Base-by-base conservation (phyloP, 2,329 filamentous ascomycete genomes). In the Colletotrichum australisinense region DNA sequence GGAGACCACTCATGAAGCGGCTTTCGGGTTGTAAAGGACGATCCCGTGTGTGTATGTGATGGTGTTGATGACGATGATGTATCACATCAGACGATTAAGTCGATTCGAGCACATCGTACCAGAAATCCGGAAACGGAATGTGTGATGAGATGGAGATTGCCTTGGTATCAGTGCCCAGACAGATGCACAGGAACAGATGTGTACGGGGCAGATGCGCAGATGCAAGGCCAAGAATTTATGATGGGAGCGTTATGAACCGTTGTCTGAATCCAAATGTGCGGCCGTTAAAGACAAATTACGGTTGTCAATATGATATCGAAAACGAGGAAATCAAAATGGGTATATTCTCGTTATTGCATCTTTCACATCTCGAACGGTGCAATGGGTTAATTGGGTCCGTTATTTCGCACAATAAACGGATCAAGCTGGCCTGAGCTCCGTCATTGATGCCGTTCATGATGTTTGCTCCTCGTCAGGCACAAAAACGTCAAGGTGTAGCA, bases 331-430 rank as follows among this genome's bases (percentile, higher is more conserved):
- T 22, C 14, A 28, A 28, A 49, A 22, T 11, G n/a, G 9, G 5
- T 32, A 19, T 52, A 35, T 58, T 52, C 69, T 71, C 56, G 35
- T 67, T 67, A 62, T 71, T 71, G 69, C 69, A 68, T 72, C 58
- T 62, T 16, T 6, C 26, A 6, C 26, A 46, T 28, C 52, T 49
- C 16, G 42, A 9, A 49, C 42, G 42, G 42, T 49, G 42, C 7
- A 49, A n/a, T n/a, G 42, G 42, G 42, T 4, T 2, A 11, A 49
- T 49, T 49, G 30, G 14, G 28, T 46, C 57, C 28, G 28, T 68
- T 11, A 26, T 56, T 24, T 14, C 46, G 66, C 38, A 49, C 3
- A n/a, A n/a, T n/a, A n/a, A 67, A 35, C 26, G 35, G 24, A 30
- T 14, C 9, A 8, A 49, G 16, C 16, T 65, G 56, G 22, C 4